Base-by-base conservation (phyloP, 202 grass and related monocot species). In the Tripidium arundinaceum region DNA sequence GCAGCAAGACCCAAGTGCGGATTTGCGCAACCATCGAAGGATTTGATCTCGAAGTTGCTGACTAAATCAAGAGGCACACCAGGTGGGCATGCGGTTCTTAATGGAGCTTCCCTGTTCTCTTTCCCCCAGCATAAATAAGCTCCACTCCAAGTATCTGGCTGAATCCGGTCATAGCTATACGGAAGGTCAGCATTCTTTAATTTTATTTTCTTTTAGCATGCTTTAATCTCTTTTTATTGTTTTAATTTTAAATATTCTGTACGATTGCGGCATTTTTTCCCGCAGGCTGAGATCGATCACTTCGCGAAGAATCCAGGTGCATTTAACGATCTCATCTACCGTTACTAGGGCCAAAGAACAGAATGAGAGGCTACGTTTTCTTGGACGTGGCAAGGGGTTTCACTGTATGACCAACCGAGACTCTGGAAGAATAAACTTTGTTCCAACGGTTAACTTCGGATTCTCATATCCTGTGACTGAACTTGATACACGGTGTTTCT, bases 1-100 rank as follows among this genome's bases (percentile, higher is more conserved):
- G 86, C 83, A 34, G 95, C 84, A 68, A 98, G 88, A 61, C 90
- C 90, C 86, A 98, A 78, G 70, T 98, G 86, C 2, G 95, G 92
- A 68, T 98, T 98, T 74, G 95, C 92, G 9, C 89, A 94, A 2
- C 82, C 95, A 91, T 98, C 95, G 21, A 94, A 94, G n/a, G 90
- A 91, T 89, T 98, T 94, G 57, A 98, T 83, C 81, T 98, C 95
- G 6, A 98, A 98, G 81, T 98, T 98, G 84, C 88, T 98, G 43
- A 98, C 95, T 49, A 98, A 42, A 72, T 89, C 90, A 80, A 88
- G 83, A 64, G 88, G 65, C 49, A 94, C 79, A 34, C 95, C 95
- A 86, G 95, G 95, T 63, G 95, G 95, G 79, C 92, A 94, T 77
- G 92, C 95, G 38, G 95, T 93, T 87, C 95, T 92, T 78, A 98